A percentile compares a stretch with the other conserved stretches of the same genome.
phyloP scores from a whole-genome alignment of 768 basidiomycete species.

The Tylopilus intermedius region DNA sequence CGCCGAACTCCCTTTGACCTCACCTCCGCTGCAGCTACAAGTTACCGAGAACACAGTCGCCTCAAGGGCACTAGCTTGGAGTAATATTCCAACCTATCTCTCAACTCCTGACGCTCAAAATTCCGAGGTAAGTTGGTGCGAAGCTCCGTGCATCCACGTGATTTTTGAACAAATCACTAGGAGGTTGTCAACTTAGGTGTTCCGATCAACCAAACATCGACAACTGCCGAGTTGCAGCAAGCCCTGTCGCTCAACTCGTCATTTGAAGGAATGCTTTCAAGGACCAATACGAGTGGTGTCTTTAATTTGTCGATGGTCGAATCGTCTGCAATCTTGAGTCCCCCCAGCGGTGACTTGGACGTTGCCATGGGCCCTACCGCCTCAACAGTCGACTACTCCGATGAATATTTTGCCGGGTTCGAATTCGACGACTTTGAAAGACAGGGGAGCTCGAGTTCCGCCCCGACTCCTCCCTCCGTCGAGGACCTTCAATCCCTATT shows the following conservation, averaged over 20 bases:
- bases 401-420: slow-evolving; percentile 20
- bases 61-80: slow-evolving; percentile 9
- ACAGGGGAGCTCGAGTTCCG: slow-evolving; percentile 4
- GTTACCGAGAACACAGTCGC: background rate
- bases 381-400: slow-evolving; percentile 6
- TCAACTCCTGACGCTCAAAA: slow-evolving; percentile 2
- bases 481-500: slow-evolving; percentile 24
- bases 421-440: slow-evolving; percentile 16
- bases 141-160: background rate
- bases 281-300: slow-evolving; percentile 30
- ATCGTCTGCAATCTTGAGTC: slow-evolving; percentile 25
- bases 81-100: slow-evolving; percentile 1
- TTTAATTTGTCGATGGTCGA: slow-evolving; percentile 36
- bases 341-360: slow-evolving; percentile 37
- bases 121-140: slow-evolving; percentile 9
- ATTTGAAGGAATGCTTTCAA: slow-evolving; percentile 27
- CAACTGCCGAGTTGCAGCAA: slow-evolving; percentile 3
- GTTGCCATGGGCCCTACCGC: slow-evolving; percentile 21
- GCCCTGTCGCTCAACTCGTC: background rate
- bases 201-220: slow-evolving; percentile 9
- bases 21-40: slow-evolving; percentile 3
- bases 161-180: slow-evolving; percentile 2
- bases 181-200: slow-evolving; percentile 14
- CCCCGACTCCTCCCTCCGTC: background rate
- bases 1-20: background rate